phyloP scores from a whole-genome alignment of 2,329 filamentous ascomycete species.

The Coleophoma eucalyptorum region DNA sequence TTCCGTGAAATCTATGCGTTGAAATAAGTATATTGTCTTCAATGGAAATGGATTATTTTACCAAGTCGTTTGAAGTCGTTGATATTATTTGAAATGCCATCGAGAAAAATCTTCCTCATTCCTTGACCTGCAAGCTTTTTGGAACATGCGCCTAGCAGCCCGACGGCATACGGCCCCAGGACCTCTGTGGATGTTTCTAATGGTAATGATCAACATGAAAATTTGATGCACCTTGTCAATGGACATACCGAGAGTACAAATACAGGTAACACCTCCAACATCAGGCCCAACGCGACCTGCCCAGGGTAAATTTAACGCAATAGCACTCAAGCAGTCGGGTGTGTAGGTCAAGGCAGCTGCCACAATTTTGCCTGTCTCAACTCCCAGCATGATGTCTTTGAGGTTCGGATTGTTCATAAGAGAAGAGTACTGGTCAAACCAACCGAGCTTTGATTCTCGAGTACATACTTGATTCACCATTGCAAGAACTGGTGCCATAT shows the following conservation, averaged over 20 bases:
- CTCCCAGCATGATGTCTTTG: constrained; percentile 49
- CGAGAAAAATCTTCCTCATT: constrained; percentile 51
- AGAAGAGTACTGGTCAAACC: constrained; percentile 56
- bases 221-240: background rate
- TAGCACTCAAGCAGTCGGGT: constrained; percentile 40
- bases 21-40: background rate
- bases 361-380: constrained; percentile 44
- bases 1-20: constrained; percentile 46
- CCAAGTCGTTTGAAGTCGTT: constrained; percentile 48
- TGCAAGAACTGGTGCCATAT: constrained; percentile 43
- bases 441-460: constrained; percentile 46
- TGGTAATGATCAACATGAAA: background rate
- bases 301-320: constrained; percentile 52
- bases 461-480: constrained; percentile 46
- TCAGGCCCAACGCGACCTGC: constrained; percentile 43
- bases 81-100: constrained; percentile 47
- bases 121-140: constrained; percentile 41
- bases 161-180: constrained; percentile 31
- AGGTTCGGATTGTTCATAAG: constrained; percentile 44
- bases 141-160: constrained; percentile 50
- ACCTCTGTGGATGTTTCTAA: too few relatives aligned
- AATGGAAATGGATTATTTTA: constrained; percentile 27
- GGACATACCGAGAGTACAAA: constrained; percentile 51
- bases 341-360: constrained; percentile 52
- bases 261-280: constrained; percentile 56